phyloP scores from a whole-genome alignment of 805 yeast genomes.

The Starmerella powellii region DNA sequence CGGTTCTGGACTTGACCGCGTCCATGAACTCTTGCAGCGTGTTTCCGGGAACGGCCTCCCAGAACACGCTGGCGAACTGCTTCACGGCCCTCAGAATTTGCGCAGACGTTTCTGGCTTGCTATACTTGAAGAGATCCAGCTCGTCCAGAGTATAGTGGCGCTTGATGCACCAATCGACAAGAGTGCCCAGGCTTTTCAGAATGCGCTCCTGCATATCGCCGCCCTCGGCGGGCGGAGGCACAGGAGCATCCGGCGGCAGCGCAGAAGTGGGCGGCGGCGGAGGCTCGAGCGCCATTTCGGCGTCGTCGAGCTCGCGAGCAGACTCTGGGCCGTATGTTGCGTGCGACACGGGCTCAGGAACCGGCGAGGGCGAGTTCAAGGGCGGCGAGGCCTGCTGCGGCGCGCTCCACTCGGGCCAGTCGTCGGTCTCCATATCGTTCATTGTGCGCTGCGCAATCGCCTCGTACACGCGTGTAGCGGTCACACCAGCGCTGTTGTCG shows the following conservation, averaged over 20 bases:
- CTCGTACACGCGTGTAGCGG: constrained; percentile 1
- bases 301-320: too few relatives aligned
- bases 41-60: not conserved
- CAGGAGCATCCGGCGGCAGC: not conserved
- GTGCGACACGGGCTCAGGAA: not conserved
- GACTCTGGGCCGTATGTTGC: too few relatives aligned
- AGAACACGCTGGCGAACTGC: not conserved
- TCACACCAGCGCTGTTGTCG: not conserved
- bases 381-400: not conserved
- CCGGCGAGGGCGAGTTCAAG: not conserved
- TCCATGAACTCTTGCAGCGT: not conserved
- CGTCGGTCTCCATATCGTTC: constrained; percentile 12
- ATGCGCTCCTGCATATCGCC: not conserved
- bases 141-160: constrained; percentile 6
- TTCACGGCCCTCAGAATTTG: constrained; percentile 1
- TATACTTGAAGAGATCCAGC: constrained; percentile 3
- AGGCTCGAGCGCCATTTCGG: not conserved
- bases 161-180: constrained; percentile 14
- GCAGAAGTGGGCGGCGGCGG: not conserved
- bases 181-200: not conserved
- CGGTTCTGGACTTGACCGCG: not conserved
- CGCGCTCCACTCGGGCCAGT: not conserved
- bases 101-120: constrained; percentile 2
- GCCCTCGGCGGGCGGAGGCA: constrained; percentile 7
- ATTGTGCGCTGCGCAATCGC: not conserved